Conservation (phyloP, 2,329 filamentous ascomycete genomes). For the Trichoderma harzianum region DNA sequence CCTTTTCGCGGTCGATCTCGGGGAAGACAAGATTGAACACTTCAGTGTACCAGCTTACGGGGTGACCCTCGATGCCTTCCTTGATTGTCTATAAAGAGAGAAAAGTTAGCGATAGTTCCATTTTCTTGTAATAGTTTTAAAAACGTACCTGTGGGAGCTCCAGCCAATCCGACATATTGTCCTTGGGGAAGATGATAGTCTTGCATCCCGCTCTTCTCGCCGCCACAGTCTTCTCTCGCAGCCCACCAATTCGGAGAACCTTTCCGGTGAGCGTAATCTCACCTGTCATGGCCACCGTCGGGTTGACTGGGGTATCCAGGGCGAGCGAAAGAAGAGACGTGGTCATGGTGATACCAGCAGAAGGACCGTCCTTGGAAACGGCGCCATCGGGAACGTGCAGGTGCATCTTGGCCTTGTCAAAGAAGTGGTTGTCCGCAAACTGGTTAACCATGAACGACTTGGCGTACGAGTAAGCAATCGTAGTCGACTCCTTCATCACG, state of each 20-base stretch:
- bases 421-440: slow-evolving; percentile 90
- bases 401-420: slow-evolving; percentile 92
- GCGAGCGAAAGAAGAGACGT: slow-evolving; percentile 84
- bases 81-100: slow-evolving; percentile 78
- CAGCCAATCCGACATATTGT: slow-evolving; percentile 96
- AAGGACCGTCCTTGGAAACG: slow-evolving; percentile 89
- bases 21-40: slow-evolving; percentile 92
- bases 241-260: slow-evolving; percentile 87
- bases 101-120: not conserved
- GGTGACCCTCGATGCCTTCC: slow-evolving; percentile 85
- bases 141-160: slow-evolving; percentile 87
- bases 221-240: slow-evolving; percentile 96
- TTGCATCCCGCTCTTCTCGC: slow-evolving; percentile 88
- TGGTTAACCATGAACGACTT: slow-evolving; percentile 82
- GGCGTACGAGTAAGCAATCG: slow-evolving; percentile 93
- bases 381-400: slow-evolving; percentile 96
- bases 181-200: slow-evolving; percentile 89
- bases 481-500: slow-evolving; percentile 97
- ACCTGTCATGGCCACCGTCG: slow-evolving; percentile 94
- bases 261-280: slow-evolving; percentile 97
- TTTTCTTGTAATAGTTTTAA: not conserved
- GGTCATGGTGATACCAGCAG: slow-evolving; percentile 97
- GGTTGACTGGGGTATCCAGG: slow-evolving; percentile 71
- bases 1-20: slow-evolving; percentile 67
- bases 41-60: slow-evolving; percentile 90